Percentiles rank a stretch among this genome's conserved stretches.
These are phyloP conservation scores for Pseudogymnoascus pannorum DNA, from an alignment of 2,329 filamentous ascomycete genomes.

Conservation along the genomic window DNA sequence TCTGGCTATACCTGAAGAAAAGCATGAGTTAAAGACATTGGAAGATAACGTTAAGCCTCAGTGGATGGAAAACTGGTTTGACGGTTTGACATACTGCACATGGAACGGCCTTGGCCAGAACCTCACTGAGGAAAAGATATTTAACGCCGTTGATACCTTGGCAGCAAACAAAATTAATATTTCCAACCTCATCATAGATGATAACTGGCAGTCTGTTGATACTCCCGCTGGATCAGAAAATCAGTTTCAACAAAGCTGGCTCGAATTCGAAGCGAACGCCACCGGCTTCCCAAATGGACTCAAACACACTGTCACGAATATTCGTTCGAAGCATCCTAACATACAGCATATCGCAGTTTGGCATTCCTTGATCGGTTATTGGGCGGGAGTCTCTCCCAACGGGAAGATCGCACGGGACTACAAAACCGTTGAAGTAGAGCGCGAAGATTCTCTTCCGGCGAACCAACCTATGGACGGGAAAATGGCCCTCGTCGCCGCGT, in stretches of 20 bases:
- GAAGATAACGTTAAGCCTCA: conserved; percentile 45
- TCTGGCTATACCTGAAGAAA: conserved; percentile 35
- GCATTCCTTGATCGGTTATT: conserved; percentile 84
- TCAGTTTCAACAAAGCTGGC: conserved; percentile 60
- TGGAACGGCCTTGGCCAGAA: conserved; percentile 89
- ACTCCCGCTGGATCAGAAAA: conserved; percentile 35
- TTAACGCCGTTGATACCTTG: conserved; percentile 65
- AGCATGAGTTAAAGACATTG: conserved; percentile 40
- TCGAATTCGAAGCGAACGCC: conserved; percentile 77
- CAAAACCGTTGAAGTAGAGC: conserved; percentile 58
- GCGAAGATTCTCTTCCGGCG: conserved; percentile 40
- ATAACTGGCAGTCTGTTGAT: conserved; percentile 85
- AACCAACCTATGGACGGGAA: conserved; percentile 50
- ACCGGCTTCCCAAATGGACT: conserved; percentile 74
- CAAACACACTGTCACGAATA: conserved; percentile 59
- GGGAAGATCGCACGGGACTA: conserved; percentile 72
- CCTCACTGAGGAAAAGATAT: conserved; percentile 72
- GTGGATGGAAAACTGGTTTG: conserved; percentile 86
- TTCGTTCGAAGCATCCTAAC: conserved; percentile 61
- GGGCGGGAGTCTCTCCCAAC: conserved; percentile 75
- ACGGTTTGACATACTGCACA: conserved; percentile 91
- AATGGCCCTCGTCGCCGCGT: conserved; percentile 65
- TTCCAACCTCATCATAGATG: conserved; percentile 86
- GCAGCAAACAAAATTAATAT: conserved; percentile 67
- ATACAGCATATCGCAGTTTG: conserved; percentile 86